A percentile compares a stretch with the other conserved stretches of the same genome.
These are phyloP conservation scores for Ophiostoma australiae DNA, from an alignment of 2,329 filamentous ascomycete genomes.

Conservation along the genomic window DNA sequence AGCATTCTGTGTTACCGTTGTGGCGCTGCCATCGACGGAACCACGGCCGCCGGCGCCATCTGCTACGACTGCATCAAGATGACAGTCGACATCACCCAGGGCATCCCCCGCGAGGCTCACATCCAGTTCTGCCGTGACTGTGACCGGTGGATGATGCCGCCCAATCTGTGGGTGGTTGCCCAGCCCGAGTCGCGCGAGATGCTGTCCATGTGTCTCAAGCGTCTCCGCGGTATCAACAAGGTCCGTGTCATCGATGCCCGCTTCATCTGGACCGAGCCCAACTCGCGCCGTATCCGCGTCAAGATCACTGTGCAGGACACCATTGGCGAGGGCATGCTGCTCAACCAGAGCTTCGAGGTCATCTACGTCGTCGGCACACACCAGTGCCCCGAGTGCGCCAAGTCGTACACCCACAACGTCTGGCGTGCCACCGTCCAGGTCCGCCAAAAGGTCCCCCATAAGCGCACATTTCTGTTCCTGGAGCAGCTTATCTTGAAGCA, in stretches of 20 bases:
- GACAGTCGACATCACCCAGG: slow-evolving; percentile 85
- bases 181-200: slow-evolving; percentile 85
- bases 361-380: slow-evolving; percentile 86
- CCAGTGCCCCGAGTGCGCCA: slow-evolving; percentile 91
- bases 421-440: slow-evolving; percentile 94
- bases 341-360: slow-evolving; percentile 95
- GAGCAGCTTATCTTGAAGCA: slow-evolving; percentile 97
- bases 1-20: slow-evolving; percentile 98
- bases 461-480: slow-evolving; percentile 61
- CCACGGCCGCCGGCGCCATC: slow-evolving; percentile 74
- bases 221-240: slow-evolving; percentile 78
- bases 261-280: slow-evolving; percentile 98
- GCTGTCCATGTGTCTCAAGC: slow-evolving; percentile 83
- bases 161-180: slow-evolving; percentile 79
- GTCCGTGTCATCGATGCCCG: slow-evolving; percentile 91
- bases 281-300: slow-evolving; percentile 85
- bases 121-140: slow-evolving; percentile 92
- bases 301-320: slow-evolving; percentile 86
- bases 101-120: slow-evolving; percentile 84
- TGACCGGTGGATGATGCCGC: slow-evolving; percentile 87
- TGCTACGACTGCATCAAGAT: slow-evolving; percentile 96
- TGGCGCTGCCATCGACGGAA: slow-evolving; percentile 91
- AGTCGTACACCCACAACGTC: slow-evolving; percentile 75
- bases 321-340: slow-evolving; percentile 57
- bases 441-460: slow-evolving; percentile 93